phyloP scores from a whole-genome alignment of 2,329 filamentous ascomycete species.

The Blastomyces gilchristii region DNA sequence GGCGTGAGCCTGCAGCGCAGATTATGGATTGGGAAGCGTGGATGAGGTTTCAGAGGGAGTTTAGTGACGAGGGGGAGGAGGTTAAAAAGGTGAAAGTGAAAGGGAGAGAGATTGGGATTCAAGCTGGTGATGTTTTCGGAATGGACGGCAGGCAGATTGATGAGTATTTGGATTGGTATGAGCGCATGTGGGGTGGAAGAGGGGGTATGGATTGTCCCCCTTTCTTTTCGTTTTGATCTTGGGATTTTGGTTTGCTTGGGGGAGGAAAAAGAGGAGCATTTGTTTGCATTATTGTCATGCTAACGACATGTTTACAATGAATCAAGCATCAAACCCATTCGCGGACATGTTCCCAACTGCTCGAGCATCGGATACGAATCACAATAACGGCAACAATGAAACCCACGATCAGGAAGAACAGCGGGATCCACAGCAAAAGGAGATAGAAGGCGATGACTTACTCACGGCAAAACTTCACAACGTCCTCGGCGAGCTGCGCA shows the following conservation, averaged over 20 bases:
- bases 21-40: constrained; percentile 64
- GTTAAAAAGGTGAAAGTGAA: constrained; percentile 24
- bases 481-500: constrained; percentile 35
- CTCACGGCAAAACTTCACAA: constrained; percentile 29
- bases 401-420: constrained; percentile 2
- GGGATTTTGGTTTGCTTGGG: neutral
- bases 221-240: constrained; percentile 13
- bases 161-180: constrained; percentile 71
- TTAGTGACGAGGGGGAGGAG: constrained; percentile 22
- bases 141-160: constrained; percentile 57
- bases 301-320: neutral
- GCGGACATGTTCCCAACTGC: constrained; percentile 36
- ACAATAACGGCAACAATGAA: neutral
- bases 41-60: constrained; percentile 43
- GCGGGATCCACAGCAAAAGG: constrained; percentile 2
- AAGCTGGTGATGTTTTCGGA: constrained; percentile 51
- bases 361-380: constrained; percentile 11
- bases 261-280: neutral
- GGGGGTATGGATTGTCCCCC: constrained; percentile 18
- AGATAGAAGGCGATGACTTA: constrained; percentile 24
- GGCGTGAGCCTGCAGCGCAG: constrained; percentile 49
- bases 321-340: constrained; percentile 24
- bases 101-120: constrained; percentile 42
- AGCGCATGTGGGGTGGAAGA: constrained; percentile 47
- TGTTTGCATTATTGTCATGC: neutral